These are phyloP conservation scores for Conticribra weissflogii DNA, from an alignment of 108 stramenopile species.

Conservation along the genomic window DNA sequence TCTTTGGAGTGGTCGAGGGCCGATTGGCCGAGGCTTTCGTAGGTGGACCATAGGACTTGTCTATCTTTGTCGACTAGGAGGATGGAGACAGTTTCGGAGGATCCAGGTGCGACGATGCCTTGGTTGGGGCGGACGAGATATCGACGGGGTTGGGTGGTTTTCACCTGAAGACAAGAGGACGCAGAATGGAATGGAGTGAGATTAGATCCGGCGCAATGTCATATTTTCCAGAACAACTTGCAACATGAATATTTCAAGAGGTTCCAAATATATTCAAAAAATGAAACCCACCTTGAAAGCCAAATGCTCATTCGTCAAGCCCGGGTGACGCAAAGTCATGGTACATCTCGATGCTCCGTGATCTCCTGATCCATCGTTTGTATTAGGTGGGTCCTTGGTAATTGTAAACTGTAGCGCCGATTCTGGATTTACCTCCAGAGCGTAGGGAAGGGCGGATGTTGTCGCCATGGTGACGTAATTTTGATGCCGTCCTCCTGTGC, in stretches of 20 bases:
- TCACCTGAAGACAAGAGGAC: too few relatives aligned
- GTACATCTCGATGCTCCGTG: conserved; percentile 64
- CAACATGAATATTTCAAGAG: too few relatives aligned
- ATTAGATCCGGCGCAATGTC: too few relatives aligned
- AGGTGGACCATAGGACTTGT: conserved; percentile 78
- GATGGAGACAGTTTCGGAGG: conserved; percentile 78
- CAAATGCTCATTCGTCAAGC: conserved; percentile 56
- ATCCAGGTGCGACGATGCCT: conserved; percentile 81
- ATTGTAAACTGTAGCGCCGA: conserved; percentile 74
- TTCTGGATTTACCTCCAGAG: conserved; percentile 72
- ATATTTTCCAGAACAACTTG: too few relatives aligned
- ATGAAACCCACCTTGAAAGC: conserved; percentile 80
- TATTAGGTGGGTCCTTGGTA: conserved; percentile 40
- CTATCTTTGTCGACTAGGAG: conserved; percentile 91
- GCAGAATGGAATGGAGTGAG: too few relatives aligned
- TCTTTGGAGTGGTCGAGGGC: conserved; percentile 92
- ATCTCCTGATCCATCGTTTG: conserved; percentile 19
- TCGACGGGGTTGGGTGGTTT: conserved; percentile 91
- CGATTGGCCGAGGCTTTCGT: conserved; percentile 87
- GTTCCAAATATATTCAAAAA: not conserved
- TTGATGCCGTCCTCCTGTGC: too few relatives aligned
- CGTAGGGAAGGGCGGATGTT: conserved; percentile 29
- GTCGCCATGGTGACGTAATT: conserved; percentile 2
- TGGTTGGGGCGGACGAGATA: conserved; percentile 93
- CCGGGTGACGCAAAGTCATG: conserved; percentile 79